phyloP scores from a whole-genome alignment of 768 basidiomycete species.

The Ramaria rubella region DNA sequence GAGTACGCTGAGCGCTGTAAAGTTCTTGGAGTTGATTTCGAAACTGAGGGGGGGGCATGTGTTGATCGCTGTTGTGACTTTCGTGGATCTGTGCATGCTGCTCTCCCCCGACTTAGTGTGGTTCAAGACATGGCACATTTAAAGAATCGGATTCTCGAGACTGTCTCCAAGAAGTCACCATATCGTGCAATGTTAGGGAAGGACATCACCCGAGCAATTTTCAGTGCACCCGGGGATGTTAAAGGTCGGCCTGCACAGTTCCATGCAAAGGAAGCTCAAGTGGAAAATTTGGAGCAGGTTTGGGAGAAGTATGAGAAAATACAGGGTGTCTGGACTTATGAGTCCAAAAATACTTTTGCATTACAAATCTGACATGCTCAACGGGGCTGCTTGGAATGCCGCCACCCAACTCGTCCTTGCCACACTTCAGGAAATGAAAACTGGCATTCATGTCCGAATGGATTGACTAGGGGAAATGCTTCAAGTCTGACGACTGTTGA shows the following conservation, averaged over 20 bases:
- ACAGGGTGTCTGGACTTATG: background rate
- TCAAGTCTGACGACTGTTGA: background rate
- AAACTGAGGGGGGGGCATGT: background rate
- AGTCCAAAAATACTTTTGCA: background rate
- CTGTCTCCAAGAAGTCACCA: background rate
- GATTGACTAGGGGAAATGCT: background rate
- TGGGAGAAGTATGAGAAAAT: background rate
- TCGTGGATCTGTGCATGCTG: too few relatives aligned
- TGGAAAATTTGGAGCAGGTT: background rate
- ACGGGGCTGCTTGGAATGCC: background rate
- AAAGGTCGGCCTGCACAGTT: background rate
- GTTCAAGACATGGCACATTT: background rate
- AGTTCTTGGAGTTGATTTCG: background rate
- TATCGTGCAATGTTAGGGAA: background rate
- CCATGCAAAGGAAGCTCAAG: background rate
- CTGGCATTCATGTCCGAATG: background rate
- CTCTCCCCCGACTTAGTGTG: background rate
- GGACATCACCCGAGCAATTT: background rate
- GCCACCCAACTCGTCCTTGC: background rate
- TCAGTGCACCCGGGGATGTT: background rate
- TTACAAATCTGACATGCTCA: background rate
- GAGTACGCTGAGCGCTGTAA: background rate
- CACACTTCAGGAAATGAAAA: background rate
- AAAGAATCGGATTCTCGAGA: background rate
- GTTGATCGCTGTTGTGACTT: too few relatives aligned